Evolutionary conservation across 2,329 filamentous ascomycete species (phyloP), one percentile per base, ranked within the genome.

Genomic region (Cryphonectria parasitica): DNA sequence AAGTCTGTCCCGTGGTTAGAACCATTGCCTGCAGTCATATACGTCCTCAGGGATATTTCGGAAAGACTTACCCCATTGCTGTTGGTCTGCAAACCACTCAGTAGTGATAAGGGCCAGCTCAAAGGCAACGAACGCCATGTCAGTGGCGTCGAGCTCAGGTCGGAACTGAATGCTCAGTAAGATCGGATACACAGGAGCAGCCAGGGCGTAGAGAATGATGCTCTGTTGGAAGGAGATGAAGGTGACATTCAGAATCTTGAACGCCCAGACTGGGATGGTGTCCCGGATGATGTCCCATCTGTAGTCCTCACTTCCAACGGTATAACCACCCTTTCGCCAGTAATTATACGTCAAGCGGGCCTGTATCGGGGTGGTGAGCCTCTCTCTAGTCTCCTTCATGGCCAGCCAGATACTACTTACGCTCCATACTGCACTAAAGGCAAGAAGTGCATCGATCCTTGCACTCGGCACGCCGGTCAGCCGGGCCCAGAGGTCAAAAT

Each of bases 311-410:
- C 92, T 95, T 52, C 96, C 95, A 74, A 95, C 85, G 22, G 86
- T 84, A 80, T 99, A 99, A 34, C 96, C 96, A 54, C 96, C 96
- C 80, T 93, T 97, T 71, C 96, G 91, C 91, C 92, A 97, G 83
- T 98, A 99, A 82, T 99, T 99, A 85, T 89, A 98, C 2, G 95
- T 98, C 81, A 99, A 84, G 15, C 96, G 92, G 70, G 83, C 79
- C 92, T 94, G 71, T 22, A 60, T 72, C 64, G 72, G 5, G 52
- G 72, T 80, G 64, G 72, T 80, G 63, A 78, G 77, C 67, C 71
- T 58, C 17, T 34, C 31, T 25, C 34, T 41, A 10, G 6, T 58
- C n/a, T n/a, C 25, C 6, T 39, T 19, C 7, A 36, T 66, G 11
- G 11, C 31, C 19, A 19, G 67, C 19, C n/a, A 31, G n/a, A 36